Evolutionary conservation across 306 rosid species (phyloP), one percentile per base, ranked within the genome.

Genomic region (Dryas drummondii): DNA sequence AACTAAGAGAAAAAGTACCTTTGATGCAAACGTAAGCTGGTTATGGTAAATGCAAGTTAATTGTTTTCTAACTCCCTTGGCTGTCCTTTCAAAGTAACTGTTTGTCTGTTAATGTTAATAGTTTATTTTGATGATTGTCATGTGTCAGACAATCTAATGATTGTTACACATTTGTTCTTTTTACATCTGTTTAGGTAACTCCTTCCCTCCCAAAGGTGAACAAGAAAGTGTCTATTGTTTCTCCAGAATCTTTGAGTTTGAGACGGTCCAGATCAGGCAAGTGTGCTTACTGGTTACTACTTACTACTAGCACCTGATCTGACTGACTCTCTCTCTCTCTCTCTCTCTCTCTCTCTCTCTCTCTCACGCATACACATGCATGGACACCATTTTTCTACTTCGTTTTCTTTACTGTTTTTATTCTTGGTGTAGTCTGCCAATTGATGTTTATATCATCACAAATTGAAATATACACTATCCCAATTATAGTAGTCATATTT

Each of bases 181-280:
- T 4, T 17, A 32, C 12, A 37, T 59, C 32, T 70, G 60, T 57
- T 50, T 70, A 85, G 88, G 82, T 2, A 76, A 71, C 71, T 64
- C 72, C 51, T 57, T 15, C 6, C 59, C 50, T 14, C 44, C 49
- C 13, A 32, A 69, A 62, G 55, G 47, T 45, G 56, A 60, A 63
- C 40, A 75, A 51, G 80, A 55, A 81, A 52, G 55, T 3, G 8
- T 76, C 53, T 64, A 42, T 73, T 27, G 55, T 63, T 69, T 76
- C 91, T 75, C 88, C 90, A 5, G 84, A 80, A 61, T 80, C 87
- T 37, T 59, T 64, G 58, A 76, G 85, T 79, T 32, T 71, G 26
- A 71, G 76, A 75, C 84, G 88, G 86, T 93, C 98, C 60, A 89
- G 87, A 81, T 89, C 89, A 40, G 98, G 96, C 87, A 70, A 75